Conservation (phyloP, 129 eudicot species). For the Ambrosia trifida region DNA sequence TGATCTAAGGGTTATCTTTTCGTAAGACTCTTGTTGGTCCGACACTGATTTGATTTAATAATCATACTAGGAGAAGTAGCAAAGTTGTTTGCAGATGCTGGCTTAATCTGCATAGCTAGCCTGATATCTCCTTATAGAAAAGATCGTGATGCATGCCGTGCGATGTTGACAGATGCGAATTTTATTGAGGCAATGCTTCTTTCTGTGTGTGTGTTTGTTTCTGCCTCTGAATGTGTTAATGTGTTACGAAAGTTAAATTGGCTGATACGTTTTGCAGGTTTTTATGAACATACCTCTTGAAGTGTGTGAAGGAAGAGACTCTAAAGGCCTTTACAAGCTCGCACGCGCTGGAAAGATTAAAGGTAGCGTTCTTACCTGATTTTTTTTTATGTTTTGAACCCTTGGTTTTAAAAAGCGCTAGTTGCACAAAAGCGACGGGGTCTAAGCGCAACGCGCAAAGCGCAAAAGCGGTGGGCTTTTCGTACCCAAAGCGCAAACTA, state of each 20-base stretch:
- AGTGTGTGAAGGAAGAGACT: conserved; percentile 91
- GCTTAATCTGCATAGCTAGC: conserved; percentile 96
- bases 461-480: no score
- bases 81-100: conserved; percentile 94
- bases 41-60: conserved; percentile 14
- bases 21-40: conserved; percentile 2
- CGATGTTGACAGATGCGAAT: conserved; percentile 64
- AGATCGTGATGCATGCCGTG: conserved; percentile 98
- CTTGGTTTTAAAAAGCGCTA: no score
- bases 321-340: conserved; percentile 97
- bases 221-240: neutral
- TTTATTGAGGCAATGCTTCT: conserved; percentile 77
- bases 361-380: conserved; percentile 44
- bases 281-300: conserved; percentile 93
- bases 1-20: no score
- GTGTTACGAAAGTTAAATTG: neutral
- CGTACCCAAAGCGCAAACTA: no score
- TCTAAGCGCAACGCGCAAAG: no score
- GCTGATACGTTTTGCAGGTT: conserved; percentile 47
- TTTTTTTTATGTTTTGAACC: neutral
- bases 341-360: conserved; percentile 96
- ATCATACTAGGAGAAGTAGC: conserved; percentile 78
- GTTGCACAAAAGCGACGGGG: no score
- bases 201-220: neutral
- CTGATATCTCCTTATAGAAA: conserved; percentile 93